Evolutionary conservation across 345 rosid genomes (phyloP).

Genomic region (Dipteronia dyeriana): DNA sequence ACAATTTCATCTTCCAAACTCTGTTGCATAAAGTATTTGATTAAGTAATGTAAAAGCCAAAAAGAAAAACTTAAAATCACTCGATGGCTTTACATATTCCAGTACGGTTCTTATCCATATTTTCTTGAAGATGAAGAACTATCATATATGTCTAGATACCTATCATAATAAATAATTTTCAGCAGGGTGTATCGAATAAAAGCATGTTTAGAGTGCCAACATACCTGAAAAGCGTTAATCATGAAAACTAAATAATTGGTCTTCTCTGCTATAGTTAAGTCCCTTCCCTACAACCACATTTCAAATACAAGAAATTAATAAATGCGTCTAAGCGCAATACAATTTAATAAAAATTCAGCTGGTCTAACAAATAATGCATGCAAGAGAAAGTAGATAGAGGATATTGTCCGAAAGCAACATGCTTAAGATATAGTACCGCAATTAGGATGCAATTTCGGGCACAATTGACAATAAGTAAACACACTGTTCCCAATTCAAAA

Average conservation of each 20-base stretch:
- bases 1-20: constrained; percentile 97
- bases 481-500: neutral
- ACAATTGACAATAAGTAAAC: neutral
- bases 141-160: neutral
- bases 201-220: constrained; percentile 25
- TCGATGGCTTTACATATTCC: neutral
- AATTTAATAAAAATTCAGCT: neutral
- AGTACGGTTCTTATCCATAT: neutral
- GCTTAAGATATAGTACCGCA: neutral
- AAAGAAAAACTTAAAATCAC: neutral
- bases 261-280: constrained; percentile 82
- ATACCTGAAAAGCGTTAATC: constrained; percentile 98
- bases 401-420: neutral
- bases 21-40: constrained; percentile 42
- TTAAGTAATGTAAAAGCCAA: constrained; percentile 3
- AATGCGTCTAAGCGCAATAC: constrained; percentile 5
- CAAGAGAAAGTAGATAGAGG: neutral
- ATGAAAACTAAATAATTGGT: constrained; percentile 90
- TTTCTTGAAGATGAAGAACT: neutral
- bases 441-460: neutral
- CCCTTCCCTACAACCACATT: constrained; percentile 68
- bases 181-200: constrained; percentile 7
- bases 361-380: neutral
- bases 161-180: neutral
- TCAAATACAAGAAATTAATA: constrained; percentile 14